phyloP scores from a whole-genome alignment of 192 early-diverging fungal genomes.

The Coemansia sp. region DNA sequence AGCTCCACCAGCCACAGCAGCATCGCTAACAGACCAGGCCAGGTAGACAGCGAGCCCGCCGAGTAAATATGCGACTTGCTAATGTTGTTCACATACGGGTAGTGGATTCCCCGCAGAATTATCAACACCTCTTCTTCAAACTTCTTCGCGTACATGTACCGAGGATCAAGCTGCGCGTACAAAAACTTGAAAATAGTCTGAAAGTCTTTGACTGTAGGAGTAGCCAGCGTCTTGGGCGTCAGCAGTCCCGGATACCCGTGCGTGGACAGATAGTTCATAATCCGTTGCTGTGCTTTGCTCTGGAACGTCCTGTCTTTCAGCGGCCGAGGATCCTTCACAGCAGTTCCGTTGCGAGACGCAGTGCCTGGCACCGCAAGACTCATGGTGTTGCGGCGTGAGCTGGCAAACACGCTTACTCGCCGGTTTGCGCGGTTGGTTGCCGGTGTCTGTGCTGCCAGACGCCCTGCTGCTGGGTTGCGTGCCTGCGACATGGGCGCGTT shows the following conservation, averaged over 20 bases:
- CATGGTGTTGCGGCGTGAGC: conserved; percentile 43
- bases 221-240: conserved; percentile 56
- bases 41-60: conserved; percentile 64
- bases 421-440: conserved; percentile 46
- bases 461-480: conserved; percentile 25
- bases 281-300: conserved; percentile 55
- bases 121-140: conserved; percentile 68
- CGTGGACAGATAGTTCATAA: conserved; percentile 65
- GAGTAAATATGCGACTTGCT: conserved; percentile 69
- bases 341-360: conserved; percentile 37
- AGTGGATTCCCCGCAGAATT: conserved; percentile 59
- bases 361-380: conserved; percentile 32
- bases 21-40: conserved; percentile 67
- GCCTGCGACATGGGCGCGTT: conserved; percentile 45
- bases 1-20: conserved; percentile 77
- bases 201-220: conserved; percentile 72
- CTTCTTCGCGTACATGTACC: conserved; percentile 60
- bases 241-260: conserved; percentile 61
- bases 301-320: conserved; percentile 63
- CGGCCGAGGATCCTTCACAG: conserved; percentile 66
- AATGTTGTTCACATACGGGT: conserved; percentile 54
- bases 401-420: conserved; percentile 51
- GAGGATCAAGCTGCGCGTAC: conserved; percentile 66
- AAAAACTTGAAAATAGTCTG: conserved; percentile 71
- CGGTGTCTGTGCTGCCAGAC: conserved; percentile 36